phyloP scores from a whole-genome alignment of 176 grass and related monocot species.

The Puya raimondii region DNA sequence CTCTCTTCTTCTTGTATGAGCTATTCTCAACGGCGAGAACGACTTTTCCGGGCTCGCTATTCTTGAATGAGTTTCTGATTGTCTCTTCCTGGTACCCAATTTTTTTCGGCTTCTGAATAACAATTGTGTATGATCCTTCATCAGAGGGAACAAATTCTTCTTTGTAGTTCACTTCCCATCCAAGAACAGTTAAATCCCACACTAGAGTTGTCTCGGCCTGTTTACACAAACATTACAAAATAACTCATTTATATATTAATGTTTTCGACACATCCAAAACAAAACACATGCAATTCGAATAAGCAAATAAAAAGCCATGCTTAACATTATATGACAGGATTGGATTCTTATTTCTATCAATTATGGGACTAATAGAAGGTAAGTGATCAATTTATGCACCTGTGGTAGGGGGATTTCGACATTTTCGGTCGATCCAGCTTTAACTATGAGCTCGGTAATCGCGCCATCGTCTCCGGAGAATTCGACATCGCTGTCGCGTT shows the following conservation, averaged over 20 bases:
- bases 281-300: too few relatives aligned
- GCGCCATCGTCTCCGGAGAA: background rate
- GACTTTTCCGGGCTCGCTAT: conserved; percentile 8
- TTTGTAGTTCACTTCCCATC: conserved; percentile 15
- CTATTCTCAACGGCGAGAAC: conserved; percentile 16
- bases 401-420: conserved; percentile 6
- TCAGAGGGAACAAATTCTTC: conserved; percentile 18
- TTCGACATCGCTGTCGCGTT: background rate
- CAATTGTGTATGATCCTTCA: conserved; percentile 15
- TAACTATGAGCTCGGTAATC: background rate
- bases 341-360: too few relatives aligned
- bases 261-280: too few relatives aligned
- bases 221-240: background rate
- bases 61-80: conserved; percentile 15
- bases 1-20: conserved; percentile 25
- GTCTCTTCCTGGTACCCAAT: conserved; percentile 7
- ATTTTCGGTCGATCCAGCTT: background rate
- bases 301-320: background rate
- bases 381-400: conserved; percentile 17
- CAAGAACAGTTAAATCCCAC: conserved; percentile 21
- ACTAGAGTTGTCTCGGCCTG: background rate
- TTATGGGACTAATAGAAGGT: background rate
- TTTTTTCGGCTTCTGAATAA: conserved; percentile 14
- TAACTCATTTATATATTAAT: too few relatives aligned
- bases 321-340: too few relatives aligned